phyloP scores from a whole-genome alignment of 2,329 filamentous ascomycete species.

The Diaporthe longicolla region DNA sequence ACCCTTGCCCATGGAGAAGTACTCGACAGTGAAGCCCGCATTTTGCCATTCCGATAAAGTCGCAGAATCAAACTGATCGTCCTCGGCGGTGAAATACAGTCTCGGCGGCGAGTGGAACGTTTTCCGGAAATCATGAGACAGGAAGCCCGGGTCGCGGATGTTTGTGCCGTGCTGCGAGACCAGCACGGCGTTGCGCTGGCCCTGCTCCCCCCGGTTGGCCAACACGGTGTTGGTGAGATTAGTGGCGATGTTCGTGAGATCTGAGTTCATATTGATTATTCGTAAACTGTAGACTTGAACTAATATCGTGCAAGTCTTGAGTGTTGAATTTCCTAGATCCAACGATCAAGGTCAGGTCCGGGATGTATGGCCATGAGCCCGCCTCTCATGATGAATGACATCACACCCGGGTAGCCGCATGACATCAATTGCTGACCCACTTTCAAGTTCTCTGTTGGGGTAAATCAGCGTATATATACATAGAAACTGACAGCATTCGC shows the following conservation, averaged over 20 bases:
- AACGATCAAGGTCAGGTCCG: background rate
- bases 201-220: constrained; percentile 21
- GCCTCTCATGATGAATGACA: constrained; percentile 17
- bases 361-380: background rate
- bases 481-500: background rate
- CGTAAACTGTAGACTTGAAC: too few relatives aligned
- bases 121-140: constrained; percentile 57
- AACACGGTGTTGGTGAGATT: constrained; percentile 28
- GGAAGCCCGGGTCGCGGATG: constrained; percentile 58
- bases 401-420: constrained; percentile 20
- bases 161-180: constrained; percentile 49
- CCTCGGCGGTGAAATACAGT: constrained; percentile 60
- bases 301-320: background rate
- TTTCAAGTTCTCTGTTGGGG: background rate
- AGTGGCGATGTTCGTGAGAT: constrained; percentile 15
- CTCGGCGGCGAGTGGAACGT: constrained; percentile 50
- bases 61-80: constrained; percentile 57
- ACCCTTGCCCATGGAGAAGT: constrained; percentile 56
- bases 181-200: constrained; percentile 36
- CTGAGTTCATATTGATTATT: background rate
- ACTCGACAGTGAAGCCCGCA: constrained; percentile 60
- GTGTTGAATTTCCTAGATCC: background rate
- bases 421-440: constrained; percentile 30
- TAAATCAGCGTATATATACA: too few relatives aligned
- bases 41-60: constrained; percentile 57